Evolutionary conservation across 2,329 filamentous ascomycete species (phyloP).

Genomic region (Trichoderma guizhouense): DNA sequence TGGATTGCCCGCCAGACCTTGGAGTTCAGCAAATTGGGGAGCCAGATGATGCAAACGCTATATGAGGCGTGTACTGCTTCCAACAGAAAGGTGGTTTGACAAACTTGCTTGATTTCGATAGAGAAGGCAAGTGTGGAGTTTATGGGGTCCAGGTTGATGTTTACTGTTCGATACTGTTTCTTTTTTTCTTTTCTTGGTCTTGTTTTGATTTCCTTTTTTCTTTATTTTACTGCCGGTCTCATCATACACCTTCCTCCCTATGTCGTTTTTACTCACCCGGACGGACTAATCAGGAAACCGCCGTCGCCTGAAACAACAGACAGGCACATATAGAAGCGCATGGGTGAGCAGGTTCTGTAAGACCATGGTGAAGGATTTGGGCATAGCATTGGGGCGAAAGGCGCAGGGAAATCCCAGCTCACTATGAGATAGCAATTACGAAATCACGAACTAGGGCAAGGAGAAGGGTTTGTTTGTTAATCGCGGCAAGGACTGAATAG

Average conservation of each 20-base stretch:
- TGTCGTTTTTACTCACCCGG: not conserved
- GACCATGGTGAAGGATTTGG: not conserved
- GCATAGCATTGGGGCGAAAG: slow-evolving; percentile 30
- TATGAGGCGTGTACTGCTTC: slow-evolving; percentile 20
- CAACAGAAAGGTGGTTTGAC: not conserved
- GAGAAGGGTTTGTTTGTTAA: not conserved
- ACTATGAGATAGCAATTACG: not conserved
- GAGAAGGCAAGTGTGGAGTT: slow-evolving; percentile 1
- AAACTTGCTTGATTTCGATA: not conserved
- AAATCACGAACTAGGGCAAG: not conserved
- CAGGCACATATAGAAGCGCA: not conserved
- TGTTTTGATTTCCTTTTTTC: not conserved
- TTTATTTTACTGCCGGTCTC: not conserved
- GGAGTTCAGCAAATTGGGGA: slow-evolving; percentile 42
- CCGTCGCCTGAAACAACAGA: not conserved
- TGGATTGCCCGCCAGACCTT: slow-evolving; percentile 49
- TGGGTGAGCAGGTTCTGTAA: not conserved
- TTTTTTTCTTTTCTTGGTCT: not conserved
- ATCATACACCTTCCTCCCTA: not conserved
- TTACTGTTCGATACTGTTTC: not conserved
- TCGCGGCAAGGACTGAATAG: not conserved
- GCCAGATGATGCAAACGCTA: slow-evolving; percentile 35
- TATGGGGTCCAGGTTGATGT: not conserved
- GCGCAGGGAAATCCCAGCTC: slow-evolving; percentile 22
- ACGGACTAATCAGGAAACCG: not conserved